Evolutionary conservation across 2,329 filamentous ascomycete species (phyloP).

Genomic region (Fusarium sp.): DNA sequence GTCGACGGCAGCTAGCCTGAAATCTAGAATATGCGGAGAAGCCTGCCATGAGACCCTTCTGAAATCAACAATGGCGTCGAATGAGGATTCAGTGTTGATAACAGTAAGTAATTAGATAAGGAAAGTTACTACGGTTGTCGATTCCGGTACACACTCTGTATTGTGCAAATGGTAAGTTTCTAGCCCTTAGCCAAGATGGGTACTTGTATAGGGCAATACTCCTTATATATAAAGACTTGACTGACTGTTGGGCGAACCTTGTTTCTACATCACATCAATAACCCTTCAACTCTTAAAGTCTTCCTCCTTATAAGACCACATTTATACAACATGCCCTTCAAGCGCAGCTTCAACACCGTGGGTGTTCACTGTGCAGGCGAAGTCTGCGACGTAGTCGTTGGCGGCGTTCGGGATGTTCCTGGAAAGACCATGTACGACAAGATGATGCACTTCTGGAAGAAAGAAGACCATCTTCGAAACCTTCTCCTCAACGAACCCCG

Average conservation of each 20-base stretch:
- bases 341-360: conserved; percentile 41
- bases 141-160: neutral
- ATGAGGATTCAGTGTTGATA: neutral
- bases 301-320: too few species aligned
- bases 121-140: neutral
- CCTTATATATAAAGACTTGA: neutral
- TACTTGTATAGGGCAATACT: too few species aligned
- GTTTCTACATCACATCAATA: neutral
- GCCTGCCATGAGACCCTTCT: neutral
- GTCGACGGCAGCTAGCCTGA: neutral
- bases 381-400: conserved; percentile 41
- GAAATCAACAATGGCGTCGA: neutral
- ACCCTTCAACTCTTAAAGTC: neutral
- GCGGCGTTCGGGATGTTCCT: conserved; percentile 37
- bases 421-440: conserved; percentile 41
- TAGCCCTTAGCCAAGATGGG: too few species aligned
- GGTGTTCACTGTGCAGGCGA: conserved; percentile 40
- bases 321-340: conserved; percentile 25
- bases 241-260: neutral
- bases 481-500: conserved; percentile 39
- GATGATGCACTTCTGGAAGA: conserved; percentile 37
- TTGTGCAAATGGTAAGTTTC: neutral
- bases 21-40: neutral
- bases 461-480: conserved; percentile 33
- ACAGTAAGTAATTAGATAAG: neutral